Base-by-base conservation (phyloP, 2,329 filamentous ascomycete genomes). In the Phaeosphaeriaceae sp. region DNA sequence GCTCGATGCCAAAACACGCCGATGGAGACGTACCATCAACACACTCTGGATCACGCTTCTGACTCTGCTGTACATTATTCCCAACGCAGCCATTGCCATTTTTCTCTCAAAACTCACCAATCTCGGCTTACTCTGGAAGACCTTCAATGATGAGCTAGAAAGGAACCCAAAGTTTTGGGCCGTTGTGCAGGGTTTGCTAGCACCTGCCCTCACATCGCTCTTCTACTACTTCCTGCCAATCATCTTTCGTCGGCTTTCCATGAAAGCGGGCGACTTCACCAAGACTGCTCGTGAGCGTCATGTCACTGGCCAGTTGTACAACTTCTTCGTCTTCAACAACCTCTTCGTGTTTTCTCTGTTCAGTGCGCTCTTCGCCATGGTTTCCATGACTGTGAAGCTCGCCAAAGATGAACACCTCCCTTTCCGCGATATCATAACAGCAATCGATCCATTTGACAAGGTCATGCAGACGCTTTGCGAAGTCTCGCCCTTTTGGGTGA, bases 301-400 rank as follows among this genome's bases (percentile, higher is more conserved):
- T 76, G 95, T 99, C 52, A 85, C 95, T 58, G 89, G 88, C 62
- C 96, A 96, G 77, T 85, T 99, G 2, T 99, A 96, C 79, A 86
- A 91, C 19, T 99, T 99, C 81, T 99, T 99, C 78, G 87, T 97
- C 52, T 93, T 99, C 83, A 99, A 99, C 85, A 98, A 98, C 73
- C 79, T 99, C 54, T 82, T 99, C 65, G 89, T 98, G 57, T 98
- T 98, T 78, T 97, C 93, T 11, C 82, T 97, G 15, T 98, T 98
- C 77, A 92, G 91, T 46, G 88, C 91, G 1, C 79, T 93, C 17
- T 97, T 92, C 88, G 82, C 82, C 1, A 93, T 93, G 68, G 82
- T 93, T 9, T 80, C 88, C 0, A 82, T 82, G 4, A 87, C 96
- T 40, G 80, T 93, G 47, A 73, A 85, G 2, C 52, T 83, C 3